Base-by-base conservation (phyloP, 345 rosid genomes). In the Microthlaspi erraticum region DNA sequence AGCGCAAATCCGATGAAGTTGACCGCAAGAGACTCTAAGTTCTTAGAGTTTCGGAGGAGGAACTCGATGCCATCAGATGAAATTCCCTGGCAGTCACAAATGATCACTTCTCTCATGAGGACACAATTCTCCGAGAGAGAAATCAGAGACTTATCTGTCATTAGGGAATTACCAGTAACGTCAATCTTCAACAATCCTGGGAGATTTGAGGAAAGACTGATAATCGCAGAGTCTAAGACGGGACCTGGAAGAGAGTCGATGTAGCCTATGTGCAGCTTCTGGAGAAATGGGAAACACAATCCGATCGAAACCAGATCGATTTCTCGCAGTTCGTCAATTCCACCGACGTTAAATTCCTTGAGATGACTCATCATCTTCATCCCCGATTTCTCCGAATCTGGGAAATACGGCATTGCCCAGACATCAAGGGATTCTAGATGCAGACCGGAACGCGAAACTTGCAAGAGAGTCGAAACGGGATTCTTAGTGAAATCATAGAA, bases 151-250 rank as follows among this genome's bases (percentile, higher is more conserved):
- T 72, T 69, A 79, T 88, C 92, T 3, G 92, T 83, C 34, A 92
- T 58, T 70, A 89, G 82, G 12, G 64, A 70, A 41, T 86, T 89
- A 74, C 98, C 98, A 39, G 98, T 86, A 32, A 92, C 19, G 36
- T 89, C 60, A 36, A 92, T 83, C 78, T 67, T 84, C 33, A 36
- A 60, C 70, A 92, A 50, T 44, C 20, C 39, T 52, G 38, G 76
- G 72, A 92, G 91, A 68, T 73, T 85, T 42, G 33, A 68, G 0
- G 94, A 78, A 74, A 90, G 74, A 34, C 20, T 68, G 36, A 79
- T 23, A 55, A 92, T 46, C 29, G 89, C 96, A 51, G 69, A 62
- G 79, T 86, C 98, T 14, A 81, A 77, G 52, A 88, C 77, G 13
- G 44, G 46, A 36, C 63, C 62, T 0, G 31, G 18, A 2, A 55